These are phyloP conservation scores for carrot (Daucus carota) DNA, from an alignment of 129 eudicot species.

Conservation along the genomic window DH1_v3.0 NC_030388.2:1212501-1213000, in stretches of 20 bases:
- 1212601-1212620: slow-evolving; percentile 47
- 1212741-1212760: slow-evolving; percentile 89
- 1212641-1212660: slow-evolving; percentile 77
- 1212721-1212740: slow-evolving; percentile 87
- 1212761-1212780: slow-evolving; percentile 89
- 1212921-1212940: no score
- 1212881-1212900: no score
- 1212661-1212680: slow-evolving; percentile 96
- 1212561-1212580: slow-evolving; percentile 88
- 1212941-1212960: no score
- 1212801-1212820: slow-evolving; percentile 59
- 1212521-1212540: slow-evolving; percentile 85
- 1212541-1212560: slow-evolving; percentile 81
- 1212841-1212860: no score
- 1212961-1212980: no score
- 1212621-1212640: slow-evolving; percentile 54
- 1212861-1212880: no score
- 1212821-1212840: slow-evolving; percentile 30
- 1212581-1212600: slow-evolving; percentile 45
- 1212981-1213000: no score
- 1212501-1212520: slow-evolving; percentile 87
- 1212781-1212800: slow-evolving; percentile 95
- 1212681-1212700: slow-evolving; percentile 78
- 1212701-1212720: slow-evolving; percentile 90
- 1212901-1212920: no score